These are phyloP conservation scores for Circinella minor DNA, from an alignment of 371 early-diverging fungal genomes.

Conservation along the genomic window DNA sequence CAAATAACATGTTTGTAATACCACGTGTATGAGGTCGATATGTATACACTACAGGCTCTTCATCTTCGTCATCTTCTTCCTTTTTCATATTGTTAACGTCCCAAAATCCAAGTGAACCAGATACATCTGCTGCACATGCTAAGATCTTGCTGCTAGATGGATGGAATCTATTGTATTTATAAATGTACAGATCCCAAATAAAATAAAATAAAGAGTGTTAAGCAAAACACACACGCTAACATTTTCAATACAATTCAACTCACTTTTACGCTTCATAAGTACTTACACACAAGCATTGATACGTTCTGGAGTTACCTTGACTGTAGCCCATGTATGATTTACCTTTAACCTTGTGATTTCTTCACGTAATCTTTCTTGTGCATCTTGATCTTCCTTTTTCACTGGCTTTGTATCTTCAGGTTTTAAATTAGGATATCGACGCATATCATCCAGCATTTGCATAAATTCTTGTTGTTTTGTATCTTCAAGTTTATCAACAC, in stretches of 20 bases:
- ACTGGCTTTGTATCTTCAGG: constrained; percentile 14
- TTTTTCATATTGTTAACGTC: constrained; percentile 52
- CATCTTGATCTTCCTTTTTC: constrained; percentile 17
- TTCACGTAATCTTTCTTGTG: constrained; percentile 21
- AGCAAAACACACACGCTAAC: no score
- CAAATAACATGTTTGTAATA: constrained; percentile 59
- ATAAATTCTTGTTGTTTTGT: constrained; percentile 30
- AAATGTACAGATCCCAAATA: no score
- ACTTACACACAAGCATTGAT: constrained; percentile 50
- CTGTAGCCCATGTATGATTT: constrained; percentile 55
- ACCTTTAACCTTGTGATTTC: constrained; percentile 29
- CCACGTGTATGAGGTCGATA: constrained; percentile 67
- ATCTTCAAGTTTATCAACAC: constrained; percentile 30
- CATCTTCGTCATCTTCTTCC: constrained; percentile 51
- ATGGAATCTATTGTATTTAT: constrained; percentile 54
- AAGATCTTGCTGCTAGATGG: constrained; percentile 63
- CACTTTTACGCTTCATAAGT: neutral
- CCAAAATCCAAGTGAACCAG: constrained; percentile 73
- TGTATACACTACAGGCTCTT: constrained; percentile 53
- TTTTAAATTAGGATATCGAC: constrained; percentile 27
- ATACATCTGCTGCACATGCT: constrained; percentile 64
- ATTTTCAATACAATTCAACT: no score
- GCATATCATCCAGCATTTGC: constrained; percentile 22
- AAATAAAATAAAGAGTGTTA: neutral
- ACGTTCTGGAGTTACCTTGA: constrained; percentile 64